Percentiles rank a stretch among this genome's conserved stretches.
Conservation (phyloP, 2,329 filamentous ascomycete species). For the Colletotrichum sp. region DNA sequence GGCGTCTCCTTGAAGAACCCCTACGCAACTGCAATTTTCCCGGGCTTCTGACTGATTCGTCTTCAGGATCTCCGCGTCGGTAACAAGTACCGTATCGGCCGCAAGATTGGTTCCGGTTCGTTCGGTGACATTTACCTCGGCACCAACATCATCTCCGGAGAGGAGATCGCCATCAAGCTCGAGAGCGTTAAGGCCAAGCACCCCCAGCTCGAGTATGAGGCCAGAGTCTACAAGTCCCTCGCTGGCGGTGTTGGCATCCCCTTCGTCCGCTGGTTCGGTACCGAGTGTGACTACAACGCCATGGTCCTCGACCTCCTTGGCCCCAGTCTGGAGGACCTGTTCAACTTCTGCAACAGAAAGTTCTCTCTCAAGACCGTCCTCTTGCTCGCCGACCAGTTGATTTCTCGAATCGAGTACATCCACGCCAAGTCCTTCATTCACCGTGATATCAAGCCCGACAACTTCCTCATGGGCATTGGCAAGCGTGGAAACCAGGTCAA, state of each 20-base stretch:
- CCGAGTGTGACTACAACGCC: conserved; percentile 99
- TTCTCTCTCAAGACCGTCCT: conserved; percentile 99
- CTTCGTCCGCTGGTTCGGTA: conserved; percentile 99
- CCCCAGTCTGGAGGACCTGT: conserved; percentile 94
- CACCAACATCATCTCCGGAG: conserved; percentile 99
- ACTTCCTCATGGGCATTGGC: conserved; percentile 99
- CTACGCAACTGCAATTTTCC: background rate
- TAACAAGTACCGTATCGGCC: conserved; percentile 99
- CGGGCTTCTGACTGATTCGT: background rate
- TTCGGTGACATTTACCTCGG: conserved; percentile 99
- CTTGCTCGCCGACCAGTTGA: conserved; percentile 94
- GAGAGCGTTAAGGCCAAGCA: conserved; percentile 99
- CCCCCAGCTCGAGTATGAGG: conserved; percentile 98
- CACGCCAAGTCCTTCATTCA: conserved; percentile 99
- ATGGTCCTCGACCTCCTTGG: conserved; percentile 98
- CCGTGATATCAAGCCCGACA: conserved; percentile 99
- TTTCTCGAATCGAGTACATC: conserved; percentile 99
- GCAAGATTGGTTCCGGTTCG: conserved; percentile 96
- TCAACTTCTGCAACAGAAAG: conserved; percentile 99
- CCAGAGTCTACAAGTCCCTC: conserved; percentile 87
- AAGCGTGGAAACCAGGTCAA: conserved; percentile 99
- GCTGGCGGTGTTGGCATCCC: conserved; percentile 97
- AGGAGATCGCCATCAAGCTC: conserved; percentile 99
- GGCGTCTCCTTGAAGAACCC: background rate
- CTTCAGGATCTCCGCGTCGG: conserved; percentile 93